Evolutionary conservation across 2,329 filamentous ascomycete genomes (phyloP), one percentile per base, ranked within the genome.

Genomic region (Paramyrothecium roridum): DNA sequence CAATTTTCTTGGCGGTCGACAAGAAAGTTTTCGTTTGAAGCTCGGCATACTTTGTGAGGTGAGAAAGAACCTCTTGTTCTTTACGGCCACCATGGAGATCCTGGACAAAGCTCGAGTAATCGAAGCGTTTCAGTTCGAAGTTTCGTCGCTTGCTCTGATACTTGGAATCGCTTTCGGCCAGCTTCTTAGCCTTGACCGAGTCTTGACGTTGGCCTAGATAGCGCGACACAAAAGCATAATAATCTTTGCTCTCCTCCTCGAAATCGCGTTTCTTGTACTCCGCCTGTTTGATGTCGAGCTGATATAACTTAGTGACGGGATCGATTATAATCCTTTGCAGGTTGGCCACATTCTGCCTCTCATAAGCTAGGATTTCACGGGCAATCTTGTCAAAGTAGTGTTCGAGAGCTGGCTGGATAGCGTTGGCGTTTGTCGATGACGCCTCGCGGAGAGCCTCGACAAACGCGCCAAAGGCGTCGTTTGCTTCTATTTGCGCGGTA

Each of bases 71-170:
- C 70, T 99, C 95, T 67, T 98, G 95, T 66, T 99, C 95, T 70
- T 98, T 99, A 59, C 95, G 88, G n/a, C 95, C 95, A 30, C 95
- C 95, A 60, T 98, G 95, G n/a, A 99, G 80, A 76, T 99, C 95
- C 67, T 98, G 93, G 90, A 99, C 96, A 68, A 98, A 99, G 16
- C 91, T 96, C 3, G 93, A 98, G 71, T 99, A 99, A 72, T 99
- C 96, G 66, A 99, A 99, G 11, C 96, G 88, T 76, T 96, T 97
- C 55, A 99, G 81, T 76, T 99, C 95, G 66, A 99, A 99, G 63
- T 92, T 96, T 48, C 91, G 87, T 61, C 93, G 85, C 76, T 98
- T 98, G 48, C 83, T 86, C 70, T 98, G 93, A 68, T 98, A 99
- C 69, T 99, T 99, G 33, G 90, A 89, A 71, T 99, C 95, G 64